Evolutionary conservation across 768 basidiomycete genomes (phyloP), one percentile per base, ranked within the genome.

Genomic region (Coprinopsis cinerea): DNA sequence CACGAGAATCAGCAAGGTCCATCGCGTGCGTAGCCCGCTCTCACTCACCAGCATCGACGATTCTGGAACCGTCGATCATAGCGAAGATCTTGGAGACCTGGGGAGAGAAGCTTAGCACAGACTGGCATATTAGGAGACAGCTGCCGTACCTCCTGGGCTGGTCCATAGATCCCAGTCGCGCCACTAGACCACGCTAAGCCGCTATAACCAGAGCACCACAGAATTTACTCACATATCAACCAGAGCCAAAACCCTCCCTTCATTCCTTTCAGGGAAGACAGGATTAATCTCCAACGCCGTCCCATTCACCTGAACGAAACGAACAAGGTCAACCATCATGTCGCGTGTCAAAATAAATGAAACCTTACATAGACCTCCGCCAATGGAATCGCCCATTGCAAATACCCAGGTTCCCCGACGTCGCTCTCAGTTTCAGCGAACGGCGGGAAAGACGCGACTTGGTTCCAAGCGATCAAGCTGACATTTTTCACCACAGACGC

Each of bases 351-450:
- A 18, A 18, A 23, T 9, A 46, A 6, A 35, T 14, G 26, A 40
- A 34, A 30, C 54, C 75, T 32, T 55, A 88, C 86, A 36, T 74
- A 67, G 40, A 89, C 71, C 20, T 65, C 65, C 1, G 74, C 64
- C 35, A 90, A 59, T 2, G 77, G 78, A 52, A 89, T 79, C 0
- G 78, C 77, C 88, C 88, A 91, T 52, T 83, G 81, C 39, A 91
- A 67, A 55, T 90, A 90, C 54, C 82, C 83, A 2, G 88, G 82
- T 30, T n/a, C 15, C 6, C 35, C 40, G 13, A 71, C 61, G 53
- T 79, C 83, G 53, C 67, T 76, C 15, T 46, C 51, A 24, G 68
- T 62, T n/a, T n/a, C n/a, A 4, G 70, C 74, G 49, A 85, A 68
- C 3, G 88, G 88, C 17, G 81, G 70, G 58, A 91, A 91, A 11